A percentile compares a stretch with the other conserved stretches of the same genome.
phyloP scores from a whole-genome alignment of 129 eudicot species.

The Pulicaria dysenterica region DNA sequence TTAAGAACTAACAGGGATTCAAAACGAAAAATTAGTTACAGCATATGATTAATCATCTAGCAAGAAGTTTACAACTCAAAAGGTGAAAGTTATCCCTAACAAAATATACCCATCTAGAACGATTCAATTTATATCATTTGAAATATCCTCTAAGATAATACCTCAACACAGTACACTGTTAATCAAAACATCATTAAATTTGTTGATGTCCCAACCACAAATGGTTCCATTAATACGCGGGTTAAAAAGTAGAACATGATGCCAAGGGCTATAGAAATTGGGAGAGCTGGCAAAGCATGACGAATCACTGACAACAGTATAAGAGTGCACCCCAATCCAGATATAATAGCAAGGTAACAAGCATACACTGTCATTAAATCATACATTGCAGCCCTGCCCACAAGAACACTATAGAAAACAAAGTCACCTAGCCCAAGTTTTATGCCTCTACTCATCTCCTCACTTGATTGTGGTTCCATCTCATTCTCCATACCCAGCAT shows the following conservation, averaged over 20 bases:
- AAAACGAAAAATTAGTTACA: conserved; percentile 7
- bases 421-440: conserved; percentile 97
- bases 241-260: conserved; percentile 92
- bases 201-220: conserved; percentile 87
- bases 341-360: conserved; percentile 95
- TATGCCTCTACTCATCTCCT: conserved; percentile 58
- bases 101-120: conserved; percentile 8
- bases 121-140: conserved; percentile 15
- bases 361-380: conserved; percentile 99
- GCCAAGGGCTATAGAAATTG: conserved; percentile 85
- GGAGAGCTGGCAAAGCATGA: conserved; percentile 97
- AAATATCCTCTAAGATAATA: conserved; percentile 19
- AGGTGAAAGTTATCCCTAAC: conserved; percentile 17
- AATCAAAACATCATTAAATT: conserved; percentile 85
- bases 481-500: conserved; percentile 38
- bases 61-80: conserved; percentile 33
- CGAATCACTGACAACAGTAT: conserved; percentile 87
- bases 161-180: conserved; percentile 11
- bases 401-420: conserved; percentile 95
- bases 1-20: conserved; percentile 24
- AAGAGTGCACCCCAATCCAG: conserved; percentile 94
- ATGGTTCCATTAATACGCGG: conserved; percentile 89
- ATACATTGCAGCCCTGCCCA: conserved; percentile 99
- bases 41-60: conserved; percentile 12
- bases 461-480: conserved; percentile 30